phyloP scores from a whole-genome alignment of 768 basidiomycete species.

The Lactarius hatsudake region DNA sequence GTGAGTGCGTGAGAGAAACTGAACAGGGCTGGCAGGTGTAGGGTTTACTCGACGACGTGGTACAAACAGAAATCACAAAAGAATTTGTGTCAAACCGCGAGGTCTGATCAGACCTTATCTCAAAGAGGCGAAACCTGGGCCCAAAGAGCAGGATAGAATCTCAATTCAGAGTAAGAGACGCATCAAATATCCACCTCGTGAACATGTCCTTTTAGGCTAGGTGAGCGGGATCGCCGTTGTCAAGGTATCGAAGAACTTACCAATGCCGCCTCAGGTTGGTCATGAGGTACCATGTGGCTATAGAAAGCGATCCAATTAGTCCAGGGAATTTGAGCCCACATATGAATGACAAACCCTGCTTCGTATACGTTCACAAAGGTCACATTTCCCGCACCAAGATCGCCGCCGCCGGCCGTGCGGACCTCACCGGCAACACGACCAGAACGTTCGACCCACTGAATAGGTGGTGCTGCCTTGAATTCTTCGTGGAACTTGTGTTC shows the following conservation, averaged over 20 bases:
- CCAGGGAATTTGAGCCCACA: neutral
- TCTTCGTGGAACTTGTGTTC: slow-evolving; percentile 60
- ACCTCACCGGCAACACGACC: slow-evolving; percentile 66
- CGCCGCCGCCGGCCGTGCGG: slow-evolving; percentile 62
- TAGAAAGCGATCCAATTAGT: slow-evolving; percentile 7
- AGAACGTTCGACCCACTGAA: slow-evolving; percentile 53
- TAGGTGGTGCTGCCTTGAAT: slow-evolving; percentile 48
- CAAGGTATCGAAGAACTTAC: slow-evolving; percentile 42
- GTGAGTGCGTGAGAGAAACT: neutral
- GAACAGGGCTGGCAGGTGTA: neutral
- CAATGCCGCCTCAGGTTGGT: slow-evolving; percentile 85
- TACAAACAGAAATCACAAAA: neutral
- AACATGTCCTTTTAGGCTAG: slow-evolving; percentile 49
- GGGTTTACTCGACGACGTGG: neutral
- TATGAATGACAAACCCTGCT: slow-evolving; percentile 60
- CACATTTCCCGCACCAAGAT: slow-evolving; percentile 73
- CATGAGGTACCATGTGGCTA: slow-evolving; percentile 88
- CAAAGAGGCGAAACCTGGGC: neutral
- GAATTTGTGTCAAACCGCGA: neutral
- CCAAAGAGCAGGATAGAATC: neutral
- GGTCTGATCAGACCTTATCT: slow-evolving; percentile 3
- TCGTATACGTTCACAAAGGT: slow-evolving; percentile 77
- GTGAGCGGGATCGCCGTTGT: slow-evolving; percentile 1
- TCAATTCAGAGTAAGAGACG: slow-evolving; percentile 41
- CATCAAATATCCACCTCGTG: slow-evolving; percentile 55